phyloP scores from a whole-genome alignment of 352 stramenopile genomes.

The Globisporangium perplexum region DNA sequence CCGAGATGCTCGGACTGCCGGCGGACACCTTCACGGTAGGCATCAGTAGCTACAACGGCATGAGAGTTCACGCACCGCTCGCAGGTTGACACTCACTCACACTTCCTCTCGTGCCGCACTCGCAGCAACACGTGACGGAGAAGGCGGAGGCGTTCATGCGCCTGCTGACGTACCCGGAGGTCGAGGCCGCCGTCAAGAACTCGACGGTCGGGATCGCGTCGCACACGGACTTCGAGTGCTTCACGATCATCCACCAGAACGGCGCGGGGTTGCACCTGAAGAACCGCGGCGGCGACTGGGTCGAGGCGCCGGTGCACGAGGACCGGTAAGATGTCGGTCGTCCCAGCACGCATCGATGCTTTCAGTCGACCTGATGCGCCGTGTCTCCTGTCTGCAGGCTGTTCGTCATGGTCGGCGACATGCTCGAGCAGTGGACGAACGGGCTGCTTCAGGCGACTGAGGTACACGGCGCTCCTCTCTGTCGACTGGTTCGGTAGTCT shows the following conservation, averaged over 20 bases:
- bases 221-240: conserved; percentile 84
- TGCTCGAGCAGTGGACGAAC: conserved; percentile 83
- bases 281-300: conserved; percentile 52
- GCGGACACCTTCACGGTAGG: conserved; percentile 55
- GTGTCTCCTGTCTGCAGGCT: conserved; percentile 19
- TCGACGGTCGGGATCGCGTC: conserved; percentile 72
- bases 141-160: conserved; percentile 76
- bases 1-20: conserved; percentile 68
- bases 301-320: conserved; percentile 61
- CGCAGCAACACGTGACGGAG: conserved; percentile 60
- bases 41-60: not conserved
- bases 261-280: conserved; percentile 60
- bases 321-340: conserved; percentile 34
- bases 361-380: not conserved
- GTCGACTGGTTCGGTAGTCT: not conserved
- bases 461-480: conserved; percentile 19
- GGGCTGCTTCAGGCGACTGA: conserved; percentile 63
- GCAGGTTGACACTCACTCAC: too few species aligned
- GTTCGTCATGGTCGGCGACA: conserved; percentile 77
- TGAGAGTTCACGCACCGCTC: too few species aligned
- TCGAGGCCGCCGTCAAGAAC: conserved; percentile 34
- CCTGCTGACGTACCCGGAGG: conserved; percentile 66
- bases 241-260: conserved; percentile 85
- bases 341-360: not conserved
- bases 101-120: too few species aligned